phyloP scores from a whole-genome alignment of 2,329 filamentous ascomycete genomes.

The Cladosporium halotolerans region DNA sequence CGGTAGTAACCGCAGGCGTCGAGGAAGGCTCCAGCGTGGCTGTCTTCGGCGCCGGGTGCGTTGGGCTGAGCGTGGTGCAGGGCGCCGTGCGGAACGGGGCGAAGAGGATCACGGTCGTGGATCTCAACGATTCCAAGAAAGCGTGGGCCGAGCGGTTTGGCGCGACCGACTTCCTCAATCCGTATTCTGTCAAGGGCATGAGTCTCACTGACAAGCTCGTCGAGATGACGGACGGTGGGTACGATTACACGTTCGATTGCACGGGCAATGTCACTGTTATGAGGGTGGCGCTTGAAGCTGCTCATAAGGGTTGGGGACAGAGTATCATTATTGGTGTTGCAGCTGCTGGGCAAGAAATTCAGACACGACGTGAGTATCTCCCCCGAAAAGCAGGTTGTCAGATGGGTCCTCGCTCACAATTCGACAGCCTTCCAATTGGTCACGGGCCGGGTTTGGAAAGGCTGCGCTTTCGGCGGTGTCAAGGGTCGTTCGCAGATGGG shows the following conservation, averaged over 20 bases:
- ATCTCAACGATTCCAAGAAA: conserved; percentile 80
- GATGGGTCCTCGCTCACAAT: conserved; percentile 2
- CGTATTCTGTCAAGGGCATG: conserved; percentile 52
- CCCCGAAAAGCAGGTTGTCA: background rate
- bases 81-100: conserved; percentile 79
- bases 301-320: conserved; percentile 96
- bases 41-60: conserved; percentile 87
- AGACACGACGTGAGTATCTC: conserved; percentile 66
- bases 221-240: conserved; percentile 92
- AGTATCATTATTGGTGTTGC: conserved; percentile 94
- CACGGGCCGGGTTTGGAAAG: conserved; percentile 90
- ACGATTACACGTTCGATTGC: conserved; percentile 97
- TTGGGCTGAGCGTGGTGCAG: conserved; percentile 87
- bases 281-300: conserved; percentile 86
- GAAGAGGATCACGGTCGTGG: conserved; percentile 63
- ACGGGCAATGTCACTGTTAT: conserved; percentile 91
- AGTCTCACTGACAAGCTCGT: conserved; percentile 83
- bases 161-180: conserved; percentile 94
- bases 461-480: conserved; percentile 90
- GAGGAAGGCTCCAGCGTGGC: conserved; percentile 83
- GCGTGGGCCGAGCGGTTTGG: conserved; percentile 87
- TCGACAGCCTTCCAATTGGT: conserved; percentile 83
- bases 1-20: conserved; percentile 79
- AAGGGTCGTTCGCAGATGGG: conserved; percentile 89
- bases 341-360: conserved; percentile 86